Conservation (phyloP, 148 eudicot species). For the Fallopia convolvulus region DNA sequence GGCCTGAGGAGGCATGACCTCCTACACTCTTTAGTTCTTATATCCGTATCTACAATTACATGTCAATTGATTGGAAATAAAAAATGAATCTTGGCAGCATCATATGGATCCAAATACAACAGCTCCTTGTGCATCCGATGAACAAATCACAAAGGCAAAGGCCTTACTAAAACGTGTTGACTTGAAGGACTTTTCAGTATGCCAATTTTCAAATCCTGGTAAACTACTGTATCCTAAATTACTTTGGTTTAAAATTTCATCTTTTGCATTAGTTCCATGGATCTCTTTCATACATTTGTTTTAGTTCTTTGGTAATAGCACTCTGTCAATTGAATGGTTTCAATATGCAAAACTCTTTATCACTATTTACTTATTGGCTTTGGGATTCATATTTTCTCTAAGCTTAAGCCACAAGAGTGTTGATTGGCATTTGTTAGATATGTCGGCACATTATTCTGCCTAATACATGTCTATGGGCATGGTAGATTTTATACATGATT, state of each 20-base stretch:
- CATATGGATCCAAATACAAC: constrained; percentile 33
- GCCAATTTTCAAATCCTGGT: constrained; percentile 98
- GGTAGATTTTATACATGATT: no score
- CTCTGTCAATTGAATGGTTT: no score
- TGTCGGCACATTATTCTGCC: no score
- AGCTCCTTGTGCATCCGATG: constrained; percentile 59
- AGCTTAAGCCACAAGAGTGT: no score
- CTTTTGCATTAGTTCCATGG: background rate
- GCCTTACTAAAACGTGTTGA: constrained; percentile 65
- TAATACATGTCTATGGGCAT: no score
- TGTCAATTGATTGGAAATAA: background rate
- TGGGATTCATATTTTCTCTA: no score
- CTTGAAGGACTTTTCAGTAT: constrained; percentile 76
- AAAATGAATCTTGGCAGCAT: constrained; percentile 60
- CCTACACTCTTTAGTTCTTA: background rate
- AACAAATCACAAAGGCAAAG: constrained; percentile 65
- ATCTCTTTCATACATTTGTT: background rate
- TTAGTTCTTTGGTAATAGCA: background rate
- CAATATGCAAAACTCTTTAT: no score
- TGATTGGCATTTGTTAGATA: no score
- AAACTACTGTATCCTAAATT: constrained; percentile 10
- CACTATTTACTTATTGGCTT: no score
- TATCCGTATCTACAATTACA: background rate
- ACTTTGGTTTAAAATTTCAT: background rate
- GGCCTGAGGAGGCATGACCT: constrained; percentile 66